A percentile compares a stretch with the other conserved stretches of the same genome.
phyloP scores from a whole-genome alignment of 108 stramenopile species.

The Discostella stelligeroides region DNA sequence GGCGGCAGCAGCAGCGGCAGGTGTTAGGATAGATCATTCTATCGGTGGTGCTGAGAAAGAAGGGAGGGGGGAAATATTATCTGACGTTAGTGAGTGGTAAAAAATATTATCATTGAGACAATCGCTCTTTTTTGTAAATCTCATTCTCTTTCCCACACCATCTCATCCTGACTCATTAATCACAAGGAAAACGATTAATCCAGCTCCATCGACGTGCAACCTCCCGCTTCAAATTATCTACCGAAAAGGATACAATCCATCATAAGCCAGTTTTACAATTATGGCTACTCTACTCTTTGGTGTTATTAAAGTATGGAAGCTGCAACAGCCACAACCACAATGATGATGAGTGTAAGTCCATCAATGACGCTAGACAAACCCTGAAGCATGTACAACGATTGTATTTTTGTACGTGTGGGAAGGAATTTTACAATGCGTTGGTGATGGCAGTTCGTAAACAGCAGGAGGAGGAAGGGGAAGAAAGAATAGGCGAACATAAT shows the following conservation, averaged over 20 bases:
- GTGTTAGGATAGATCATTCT: neutral
- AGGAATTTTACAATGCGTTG: slow-evolving; percentile 25
- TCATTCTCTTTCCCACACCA: neutral
- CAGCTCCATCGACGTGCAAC: slow-evolving; percentile 73
- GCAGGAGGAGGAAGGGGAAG: neutral
- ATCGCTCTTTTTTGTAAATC: too few species aligned
- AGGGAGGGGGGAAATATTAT: neutral
- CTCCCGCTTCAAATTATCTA: slow-evolving; percentile 58
- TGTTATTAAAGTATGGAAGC: slow-evolving; percentile 20
- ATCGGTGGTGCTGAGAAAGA: neutral
- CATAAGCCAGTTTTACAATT: slow-evolving; percentile 46
- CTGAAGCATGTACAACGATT: slow-evolving; percentile 41
- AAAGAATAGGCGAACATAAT: neutral
- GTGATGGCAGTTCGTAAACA: neutral
- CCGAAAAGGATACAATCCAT: neutral
- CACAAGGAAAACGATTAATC: slow-evolving; percentile 60
- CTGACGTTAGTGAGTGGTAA: slow-evolving; percentile 3
- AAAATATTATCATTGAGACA: too few species aligned
- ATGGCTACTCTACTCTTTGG: slow-evolving; percentile 69
- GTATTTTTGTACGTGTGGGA: slow-evolving; percentile 8
- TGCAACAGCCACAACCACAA: neutral
- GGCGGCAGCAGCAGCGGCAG: neutral
- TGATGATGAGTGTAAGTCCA: neutral
- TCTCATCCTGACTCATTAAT: too few species aligned
- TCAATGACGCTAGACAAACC: slow-evolving; percentile 21